Base-by-base conservation (phyloP, 2,329 filamentous ascomycete species). In the Blastomyces parvus region DNA sequence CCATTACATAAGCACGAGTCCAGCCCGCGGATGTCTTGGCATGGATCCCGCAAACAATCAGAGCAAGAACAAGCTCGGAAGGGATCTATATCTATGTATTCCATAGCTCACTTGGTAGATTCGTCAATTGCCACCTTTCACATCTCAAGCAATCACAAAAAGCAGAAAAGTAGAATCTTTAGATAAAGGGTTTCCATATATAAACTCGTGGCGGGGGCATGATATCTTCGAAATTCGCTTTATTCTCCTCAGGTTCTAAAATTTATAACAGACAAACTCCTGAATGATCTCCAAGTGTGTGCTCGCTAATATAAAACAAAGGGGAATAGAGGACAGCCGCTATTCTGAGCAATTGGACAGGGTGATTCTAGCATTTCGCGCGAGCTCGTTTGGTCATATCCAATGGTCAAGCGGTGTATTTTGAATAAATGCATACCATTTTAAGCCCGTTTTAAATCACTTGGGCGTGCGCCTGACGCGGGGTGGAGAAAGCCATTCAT, bases 401-500 rank as follows among this genome's bases (percentile, higher is more conserved):
- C 13, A 36, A 2, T 11, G 8, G 11, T 19, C 36, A 27, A 14
- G 36, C 1, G 19, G 19, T 1, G 13, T 27, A 8, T 25, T 58
- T 40, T n/a, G 9, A 27, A 42, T 27, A n/a, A 13, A 17, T 3
- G 52, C 4, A 55, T 9, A 14, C 4, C n/a, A 7, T 22, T 22
- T 40, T 57, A 57, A 14, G 30, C 33, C 33, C 40, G 22, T 13
- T 59, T 59, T 14, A 48, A 40, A 30, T 42, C 57, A 8, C 40
- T 7, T 30, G 40, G 40, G 6, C 25, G 40, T 30, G 40, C 30
- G 25, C 2, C 38, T 3, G 19, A 30, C 3, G 11, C 30, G 5
- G 57, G 57, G 33, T 59, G 57, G 57, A 59, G 48, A 57, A 72
- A 72, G 9, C 77, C 77, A 68, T 78, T 78, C 14, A 78, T 68